Evolutionary conservation across 2,329 filamentous ascomycete species (phyloP).

Genomic region (Alternaria conjuncta): DNA sequence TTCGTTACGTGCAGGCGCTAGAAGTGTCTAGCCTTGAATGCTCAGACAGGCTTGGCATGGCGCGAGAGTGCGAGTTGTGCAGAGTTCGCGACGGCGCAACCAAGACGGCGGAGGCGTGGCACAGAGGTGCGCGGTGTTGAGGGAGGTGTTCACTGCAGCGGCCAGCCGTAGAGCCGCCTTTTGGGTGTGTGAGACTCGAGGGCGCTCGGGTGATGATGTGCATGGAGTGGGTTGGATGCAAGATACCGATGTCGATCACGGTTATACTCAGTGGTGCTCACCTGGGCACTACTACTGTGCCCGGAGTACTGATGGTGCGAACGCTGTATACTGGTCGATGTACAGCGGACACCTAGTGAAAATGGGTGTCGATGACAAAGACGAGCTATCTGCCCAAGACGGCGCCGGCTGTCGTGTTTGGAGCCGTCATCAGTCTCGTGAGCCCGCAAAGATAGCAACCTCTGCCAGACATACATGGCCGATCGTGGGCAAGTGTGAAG

Average conservation of each 20-base stretch:
- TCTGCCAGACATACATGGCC: slow-evolving; percentile 9
- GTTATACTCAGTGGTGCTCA: slow-evolving; percentile 9
- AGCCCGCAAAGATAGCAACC: slow-evolving; percentile 7
- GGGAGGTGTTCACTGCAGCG: slow-evolving; percentile 16
- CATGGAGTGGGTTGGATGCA: not conserved
- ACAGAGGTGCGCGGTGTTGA: slow-evolving; percentile 9
- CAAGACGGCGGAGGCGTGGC: slow-evolving; percentile 22
- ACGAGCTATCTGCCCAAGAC: not conserved
- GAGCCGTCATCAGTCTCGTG: slow-evolving; percentile 27
- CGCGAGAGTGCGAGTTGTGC: slow-evolving; percentile 37
- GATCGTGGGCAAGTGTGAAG: slow-evolving; percentile 24
- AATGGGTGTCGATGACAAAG: not conserved
- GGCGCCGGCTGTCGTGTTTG: not conserved
- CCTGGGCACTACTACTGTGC: not conserved
- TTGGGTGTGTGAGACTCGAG: not conserved
- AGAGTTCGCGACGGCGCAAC: slow-evolving; percentile 27
- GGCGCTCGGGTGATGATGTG: not conserved
- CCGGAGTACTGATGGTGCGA: not conserved
- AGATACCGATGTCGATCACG: slow-evolving; percentile 15
- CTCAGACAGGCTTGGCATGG: slow-evolving; percentile 31
- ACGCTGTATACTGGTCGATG: slow-evolving; percentile 2
- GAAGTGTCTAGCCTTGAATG: slow-evolving; percentile 31
- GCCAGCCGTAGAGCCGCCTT: slow-evolving; percentile 20
- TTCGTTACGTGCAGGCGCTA: slow-evolving; percentile 30
- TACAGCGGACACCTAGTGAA: slow-evolving; percentile 4